phyloP scores from a whole-genome alignment of 2,329 filamentous ascomycete species.

The Cercospora janseana region DNA sequence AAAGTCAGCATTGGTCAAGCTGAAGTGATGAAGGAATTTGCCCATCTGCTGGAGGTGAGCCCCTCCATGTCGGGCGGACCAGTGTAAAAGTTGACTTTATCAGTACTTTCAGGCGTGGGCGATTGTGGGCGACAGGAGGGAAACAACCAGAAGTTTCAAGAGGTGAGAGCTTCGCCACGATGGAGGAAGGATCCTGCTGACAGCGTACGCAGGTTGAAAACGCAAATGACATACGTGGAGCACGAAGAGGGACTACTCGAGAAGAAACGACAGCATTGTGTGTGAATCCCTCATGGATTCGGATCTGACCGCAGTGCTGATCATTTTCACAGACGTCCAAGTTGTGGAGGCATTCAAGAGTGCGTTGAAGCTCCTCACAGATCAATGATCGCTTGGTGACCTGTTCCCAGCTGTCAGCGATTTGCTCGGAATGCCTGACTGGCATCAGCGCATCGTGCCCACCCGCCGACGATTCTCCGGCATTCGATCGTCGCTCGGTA shows the following conservation, averaged over 20 bases:
- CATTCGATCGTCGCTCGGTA: background rate
- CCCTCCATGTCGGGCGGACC: background rate
- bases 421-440: conserved; percentile 26
- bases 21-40: conserved; percentile 39
- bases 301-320: conserved; percentile 29
- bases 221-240: conserved; percentile 72
- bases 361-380: conserved; percentile 48
- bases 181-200: background rate
- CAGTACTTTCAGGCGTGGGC: conserved; percentile 83
- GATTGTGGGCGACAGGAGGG: conserved; percentile 66
- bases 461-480: conserved; percentile 8
- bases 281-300: conserved; percentile 37
- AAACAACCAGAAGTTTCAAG: conserved; percentile 74
- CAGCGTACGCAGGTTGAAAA: conserved; percentile 61
- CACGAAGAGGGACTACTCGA: conserved; percentile 69
- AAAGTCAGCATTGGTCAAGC: conserved; percentile 63
- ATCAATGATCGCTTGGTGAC: conserved; percentile 25
- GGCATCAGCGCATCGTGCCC: conserved; percentile 17
- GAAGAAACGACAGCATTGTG: conserved; percentile 78
- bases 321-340: conserved; percentile 41
- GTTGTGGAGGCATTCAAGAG: conserved; percentile 51
- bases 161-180: conserved; percentile 51
- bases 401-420: conserved; percentile 24
- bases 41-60: conserved; percentile 59
- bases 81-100: background rate